A percentile compares a stretch with the other conserved stretches of the same genome.
These are phyloP conservation scores for Ilyonectria robusta DNA, from an alignment of 2,329 filamentous ascomycete genomes.

Conservation along the genomic window DNA sequence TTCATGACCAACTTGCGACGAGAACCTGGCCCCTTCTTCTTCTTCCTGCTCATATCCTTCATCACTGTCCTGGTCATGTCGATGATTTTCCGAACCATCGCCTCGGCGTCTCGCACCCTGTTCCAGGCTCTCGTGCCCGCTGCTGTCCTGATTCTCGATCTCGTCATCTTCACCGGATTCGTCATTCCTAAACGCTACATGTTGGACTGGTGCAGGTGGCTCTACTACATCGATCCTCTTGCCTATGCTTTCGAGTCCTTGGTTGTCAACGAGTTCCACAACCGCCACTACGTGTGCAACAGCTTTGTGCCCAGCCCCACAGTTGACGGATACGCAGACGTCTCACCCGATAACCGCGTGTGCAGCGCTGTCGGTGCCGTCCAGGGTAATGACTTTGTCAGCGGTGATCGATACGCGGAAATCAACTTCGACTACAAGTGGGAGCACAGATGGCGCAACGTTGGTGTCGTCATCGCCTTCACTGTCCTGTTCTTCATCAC, in stretches of 20 bases:
- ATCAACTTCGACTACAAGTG: constrained; percentile 66
- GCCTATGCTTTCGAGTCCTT: constrained; percentile 85
- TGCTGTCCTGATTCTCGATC: constrained; percentile 47
- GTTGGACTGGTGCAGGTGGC: constrained; percentile 86
- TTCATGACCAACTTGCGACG: constrained; percentile 89
- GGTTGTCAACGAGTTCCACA: constrained; percentile 86
- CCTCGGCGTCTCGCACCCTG: constrained; percentile 45
- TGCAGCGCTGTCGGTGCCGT: constrained; percentile 64
- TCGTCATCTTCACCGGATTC: constrained; percentile 81
- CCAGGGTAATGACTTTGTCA: constrained; percentile 59
- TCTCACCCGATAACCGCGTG: constrained; percentile 50
- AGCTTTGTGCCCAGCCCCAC: constrained; percentile 58
- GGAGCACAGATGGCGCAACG: constrained; percentile 77
- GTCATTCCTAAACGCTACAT: constrained; percentile 77
- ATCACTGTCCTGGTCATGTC: constrained; percentile 79
- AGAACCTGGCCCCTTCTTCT: constrained; percentile 84
- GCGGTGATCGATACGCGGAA: constrained; percentile 62
- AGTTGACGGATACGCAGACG: constrained; percentile 46
- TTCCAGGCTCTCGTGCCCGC: constrained; percentile 50
- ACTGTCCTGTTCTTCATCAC: constrained; percentile 71
- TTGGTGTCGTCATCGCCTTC: constrained; percentile 78
- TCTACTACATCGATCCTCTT: constrained; percentile 85
- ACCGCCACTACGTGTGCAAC: constrained; percentile 70
- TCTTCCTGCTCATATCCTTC: constrained; percentile 85
- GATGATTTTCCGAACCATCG: constrained; percentile 68